Evolutionary conservation across 2,329 filamentous ascomycete genomes (phyloP), one percentile per base, ranked within the genome.

Genomic region (Rhynchosporium graminicola): DNA sequence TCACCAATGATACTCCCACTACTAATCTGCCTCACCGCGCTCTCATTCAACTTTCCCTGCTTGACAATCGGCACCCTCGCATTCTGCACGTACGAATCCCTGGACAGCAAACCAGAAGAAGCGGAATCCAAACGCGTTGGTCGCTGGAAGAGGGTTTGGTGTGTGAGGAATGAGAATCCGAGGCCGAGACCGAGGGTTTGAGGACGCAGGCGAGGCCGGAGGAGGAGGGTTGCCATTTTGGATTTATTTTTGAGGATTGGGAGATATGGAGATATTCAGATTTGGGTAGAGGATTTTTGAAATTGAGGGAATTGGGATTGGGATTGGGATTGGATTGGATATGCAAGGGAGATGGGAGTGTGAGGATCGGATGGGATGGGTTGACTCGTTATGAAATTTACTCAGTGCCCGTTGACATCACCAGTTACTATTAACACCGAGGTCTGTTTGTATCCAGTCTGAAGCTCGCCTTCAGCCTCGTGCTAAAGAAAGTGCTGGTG

Each of bases 121-220:
- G 56, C 33, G 47, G 63, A 60, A 51, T 77, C 75, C 38, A 77
- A 67, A 28, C 71, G 71, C 29, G 75, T 50, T 5, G 76, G 75
- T 28, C 63, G 61, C 59, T 72, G 71, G 51, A 13, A 47, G 12
- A 70, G 67, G 26, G 47, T 48, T 12, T 59, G 57, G 47, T 71
- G 59, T 13, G 70, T 65, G 26, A 74, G 65, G 58, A 73, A 71
- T 57, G 74, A 70, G 58, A 77, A 61, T n/a, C 73, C 71, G 15
- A 77, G 65, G 4, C 76, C 75, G 13, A 77, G 67, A 51, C 74
- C 73, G 36, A 61, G 36, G 36, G 60, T 65, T 47, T 72, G 71
- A 15, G 73, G 74, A 12, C 70, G 69, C 43, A 74, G 50, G 46
- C 71, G 61, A 15, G 71, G 73, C 13, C 71, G 71, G 46, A 74